Evolutionary conservation across 2,329 filamentous ascomycete species (phyloP).

Genomic region (Didymella exigua): DNA sequence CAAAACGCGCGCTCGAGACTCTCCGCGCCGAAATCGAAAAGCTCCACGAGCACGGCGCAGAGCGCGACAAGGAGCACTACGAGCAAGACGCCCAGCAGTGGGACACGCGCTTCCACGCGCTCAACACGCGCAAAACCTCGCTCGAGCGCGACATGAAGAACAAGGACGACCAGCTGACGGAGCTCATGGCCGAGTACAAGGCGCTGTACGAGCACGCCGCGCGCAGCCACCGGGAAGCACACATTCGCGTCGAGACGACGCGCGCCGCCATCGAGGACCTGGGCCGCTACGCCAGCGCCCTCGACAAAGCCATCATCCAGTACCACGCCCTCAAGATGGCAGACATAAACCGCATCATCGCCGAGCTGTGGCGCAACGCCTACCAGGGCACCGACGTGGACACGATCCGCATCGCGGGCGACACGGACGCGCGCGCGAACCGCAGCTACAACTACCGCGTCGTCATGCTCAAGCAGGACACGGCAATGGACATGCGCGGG

Average conservation of each 20-base stretch:
- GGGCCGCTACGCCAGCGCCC: slow-evolving; percentile 76
- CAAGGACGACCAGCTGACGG: slow-evolving; percentile 79
- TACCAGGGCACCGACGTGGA: slow-evolving; percentile 98
- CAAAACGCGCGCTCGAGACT: slow-evolving; percentile 69
- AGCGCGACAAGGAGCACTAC: slow-evolving; percentile 79
- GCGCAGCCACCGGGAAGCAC: slow-evolving; percentile 79
- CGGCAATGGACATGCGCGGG: slow-evolving; percentile 99
- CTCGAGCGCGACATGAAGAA: slow-evolving; percentile 80
- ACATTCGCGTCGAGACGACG: slow-evolving; percentile 88
- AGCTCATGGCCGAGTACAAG: slow-evolving; percentile 79
- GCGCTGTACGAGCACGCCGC: slow-evolving; percentile 85
- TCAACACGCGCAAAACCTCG: slow-evolving; percentile 74
- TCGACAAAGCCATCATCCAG: slow-evolving; percentile 97
- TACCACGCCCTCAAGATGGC: slow-evolving; percentile 98
- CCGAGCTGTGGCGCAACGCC: slow-evolving; percentile 95
- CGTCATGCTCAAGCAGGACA: slow-evolving; percentile 96
- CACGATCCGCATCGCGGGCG: slow-evolving; percentile 91
- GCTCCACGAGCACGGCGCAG: slow-evolving; percentile 78
- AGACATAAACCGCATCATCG: slow-evolving; percentile 93
- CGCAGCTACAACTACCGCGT: slow-evolving; percentile 95
- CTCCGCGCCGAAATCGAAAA: slow-evolving; percentile 73
- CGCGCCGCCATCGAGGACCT: slow-evolving; percentile 93
- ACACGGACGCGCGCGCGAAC: slow-evolving; percentile 78
- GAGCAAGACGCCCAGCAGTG: slow-evolving; percentile 70
- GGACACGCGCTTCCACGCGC: slow-evolving; percentile 70